Evolutionary conservation across 441 rosid species (phyloP).

Genomic region (Dalechampia spathulata): DNA sequence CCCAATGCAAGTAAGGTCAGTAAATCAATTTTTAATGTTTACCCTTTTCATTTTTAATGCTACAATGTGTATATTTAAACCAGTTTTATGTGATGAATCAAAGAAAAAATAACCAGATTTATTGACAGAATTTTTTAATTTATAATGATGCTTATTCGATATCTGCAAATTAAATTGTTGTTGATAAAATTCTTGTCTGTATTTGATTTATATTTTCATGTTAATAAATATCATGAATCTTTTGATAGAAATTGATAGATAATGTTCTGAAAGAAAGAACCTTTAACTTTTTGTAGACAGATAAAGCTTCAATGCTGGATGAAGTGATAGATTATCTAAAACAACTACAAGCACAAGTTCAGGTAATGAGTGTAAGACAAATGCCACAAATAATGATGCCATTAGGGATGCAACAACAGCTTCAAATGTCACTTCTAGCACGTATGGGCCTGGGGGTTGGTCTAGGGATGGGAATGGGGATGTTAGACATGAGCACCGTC

Average conservation of each 20-base stretch:
- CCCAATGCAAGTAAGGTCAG: slow-evolving; percentile 64
- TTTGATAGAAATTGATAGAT: too few species aligned
- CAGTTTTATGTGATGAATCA: too few species aligned
- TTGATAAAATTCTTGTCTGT: too few species aligned
- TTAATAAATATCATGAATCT: too few species aligned
- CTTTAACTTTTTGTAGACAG: slow-evolving; percentile 34
- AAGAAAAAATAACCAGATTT: too few species aligned
- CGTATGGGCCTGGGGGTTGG: slow-evolving; percentile 22
- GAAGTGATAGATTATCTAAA: slow-evolving; percentile 65
- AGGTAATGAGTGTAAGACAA: slow-evolving; percentile 38
- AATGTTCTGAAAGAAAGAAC: too few species aligned
- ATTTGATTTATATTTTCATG: too few species aligned
- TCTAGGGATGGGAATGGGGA: slow-evolving; percentile 23
- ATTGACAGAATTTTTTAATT: too few species aligned
- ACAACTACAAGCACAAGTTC: slow-evolving; percentile 61
- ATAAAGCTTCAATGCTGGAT: slow-evolving; percentile 71
- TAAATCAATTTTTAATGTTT: too few species aligned
- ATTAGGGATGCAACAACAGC: slow-evolving; percentile 28
- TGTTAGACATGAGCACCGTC: slow-evolving; percentile 23
- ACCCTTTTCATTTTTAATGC: not conserved
- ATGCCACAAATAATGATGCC: slow-evolving; percentile 32
- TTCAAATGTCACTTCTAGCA: slow-evolving; percentile 31
- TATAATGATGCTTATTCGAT: too few species aligned
- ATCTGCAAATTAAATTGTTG: too few species aligned
- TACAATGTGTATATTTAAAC: too few species aligned